Evolutionary conservation across 441 rosid genomes (phyloP).

Genomic region (Gossypium trilobum): DNA sequence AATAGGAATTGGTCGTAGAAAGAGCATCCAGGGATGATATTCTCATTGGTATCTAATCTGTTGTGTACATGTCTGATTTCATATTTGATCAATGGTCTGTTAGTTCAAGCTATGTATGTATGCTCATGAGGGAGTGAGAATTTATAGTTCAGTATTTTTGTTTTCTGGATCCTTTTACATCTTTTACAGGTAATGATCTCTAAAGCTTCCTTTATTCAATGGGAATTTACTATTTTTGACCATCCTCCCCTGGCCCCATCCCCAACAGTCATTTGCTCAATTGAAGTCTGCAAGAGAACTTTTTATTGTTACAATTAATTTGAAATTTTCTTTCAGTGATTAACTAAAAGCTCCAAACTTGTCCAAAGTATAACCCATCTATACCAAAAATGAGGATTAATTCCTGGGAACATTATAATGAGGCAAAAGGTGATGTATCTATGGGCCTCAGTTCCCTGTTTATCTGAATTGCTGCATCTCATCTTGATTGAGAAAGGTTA

Average conservation of each 20-base stretch:
- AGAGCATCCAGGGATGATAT: background rate
- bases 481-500: conserved; percentile 4
- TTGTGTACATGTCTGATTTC: background rate
- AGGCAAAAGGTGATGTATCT: background rate
- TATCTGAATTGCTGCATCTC: background rate
- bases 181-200: background rate
- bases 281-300: background rate
- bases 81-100: background rate
- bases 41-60: background rate
- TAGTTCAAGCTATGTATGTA: background rate
- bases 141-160: background rate
- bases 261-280: background rate
- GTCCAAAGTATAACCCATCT: background rate
- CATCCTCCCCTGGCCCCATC: background rate
- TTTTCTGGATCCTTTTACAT: background rate
- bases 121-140: background rate
- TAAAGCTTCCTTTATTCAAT: conserved; percentile 6
- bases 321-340: background rate
- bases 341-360: background rate
- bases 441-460: background rate
- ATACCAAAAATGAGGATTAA: background rate
- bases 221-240: background rate
- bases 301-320: background rate
- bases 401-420: background rate
- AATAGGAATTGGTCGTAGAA: background rate